These are phyloP conservation scores for Arbutus unedo DNA, from an alignment of 148 eudicot species.

Conservation along the genomic window DNA sequence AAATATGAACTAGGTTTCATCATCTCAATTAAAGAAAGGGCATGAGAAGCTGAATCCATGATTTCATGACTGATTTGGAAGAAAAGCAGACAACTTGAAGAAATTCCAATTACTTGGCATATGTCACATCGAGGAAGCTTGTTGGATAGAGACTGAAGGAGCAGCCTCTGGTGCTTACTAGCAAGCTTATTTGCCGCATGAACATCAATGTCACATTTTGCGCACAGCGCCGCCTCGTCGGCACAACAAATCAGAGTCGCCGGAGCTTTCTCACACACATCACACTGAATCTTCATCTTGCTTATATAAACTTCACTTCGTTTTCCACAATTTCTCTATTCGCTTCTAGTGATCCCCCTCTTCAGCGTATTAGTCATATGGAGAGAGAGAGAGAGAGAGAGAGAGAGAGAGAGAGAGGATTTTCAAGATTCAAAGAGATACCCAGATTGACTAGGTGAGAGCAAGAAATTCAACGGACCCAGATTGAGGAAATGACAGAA, in stretches of 20 bases:
- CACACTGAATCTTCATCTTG: slow-evolving; percentile 63
- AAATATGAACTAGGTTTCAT: background rate
- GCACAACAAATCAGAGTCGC: slow-evolving; percentile 97
- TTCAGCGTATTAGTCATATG: too few species aligned
- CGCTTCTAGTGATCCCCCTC: background rate
- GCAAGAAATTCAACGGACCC: background rate
- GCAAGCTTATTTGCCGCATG: slow-evolving; percentile 98
- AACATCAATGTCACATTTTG: slow-evolving; percentile 75
- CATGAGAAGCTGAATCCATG: too few species aligned
- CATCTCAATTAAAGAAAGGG: too few species aligned
- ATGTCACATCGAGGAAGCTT: slow-evolving; percentile 95
- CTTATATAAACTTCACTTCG: background rate
- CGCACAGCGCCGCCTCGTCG: slow-evolving; percentile 93
- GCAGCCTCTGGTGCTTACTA: slow-evolving; percentile 94
- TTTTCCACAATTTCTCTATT: background rate
- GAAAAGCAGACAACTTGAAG: background rate
- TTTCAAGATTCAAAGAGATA: slow-evolving; percentile 1
- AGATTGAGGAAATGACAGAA: background rate
- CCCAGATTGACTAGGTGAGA: background rate
- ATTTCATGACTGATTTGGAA: background rate
- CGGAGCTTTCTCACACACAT: slow-evolving; percentile 63
- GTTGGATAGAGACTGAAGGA: slow-evolving; percentile 59
- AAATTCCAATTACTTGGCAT: slow-evolving; percentile 57
- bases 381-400: background rate
- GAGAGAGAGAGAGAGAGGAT: background rate